These are phyloP conservation scores for Veloporphyrellus conicus DNA, from an alignment of 1,284 basidiomycete species.

Conservation along the genomic window DNA sequence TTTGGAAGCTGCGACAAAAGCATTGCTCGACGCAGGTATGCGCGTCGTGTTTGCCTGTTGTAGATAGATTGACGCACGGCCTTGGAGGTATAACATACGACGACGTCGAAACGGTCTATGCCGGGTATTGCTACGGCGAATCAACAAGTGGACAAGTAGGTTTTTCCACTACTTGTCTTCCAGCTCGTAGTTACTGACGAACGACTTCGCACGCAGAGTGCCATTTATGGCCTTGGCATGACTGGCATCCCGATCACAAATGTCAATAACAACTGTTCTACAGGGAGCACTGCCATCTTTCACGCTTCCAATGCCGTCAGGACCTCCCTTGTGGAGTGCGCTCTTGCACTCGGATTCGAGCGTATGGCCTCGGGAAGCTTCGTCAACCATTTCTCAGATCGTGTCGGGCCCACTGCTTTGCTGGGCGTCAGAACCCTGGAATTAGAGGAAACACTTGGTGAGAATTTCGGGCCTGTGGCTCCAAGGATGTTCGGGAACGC, in stretches of 20 bases:
- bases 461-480: slow-evolving; percentile 64
- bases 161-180: neutral
- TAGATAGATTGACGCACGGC: neutral
- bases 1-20: slow-evolving; percentile 80
- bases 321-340: slow-evolving; percentile 67
- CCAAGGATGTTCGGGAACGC: slow-evolving; percentile 76
- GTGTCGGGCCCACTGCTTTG: slow-evolving; percentile 54
- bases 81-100: slow-evolving; percentile 74
- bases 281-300: slow-evolving; percentile 70
- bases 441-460: slow-evolving; percentile 55
- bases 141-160: slow-evolving; percentile 74
- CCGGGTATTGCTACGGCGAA: slow-evolving; percentile 74
- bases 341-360: slow-evolving; percentile 84
- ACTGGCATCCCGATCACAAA: slow-evolving; percentile 83
- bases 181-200: neutral
- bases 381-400: slow-evolving; percentile 63
- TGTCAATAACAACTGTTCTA: slow-evolving; percentile 82
- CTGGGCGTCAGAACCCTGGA: slow-evolving; percentile 44
- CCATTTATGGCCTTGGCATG: slow-evolving; percentile 78
- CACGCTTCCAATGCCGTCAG: slow-evolving; percentile 66
- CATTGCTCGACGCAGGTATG: slow-evolving; percentile 75
- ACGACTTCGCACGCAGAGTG: slow-evolving; percentile 43
- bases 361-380: slow-evolving; percentile 79
- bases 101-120: slow-evolving; percentile 64
- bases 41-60: neutral